Evolutionary conservation across 192 early-diverging fungal species (phyloP).

Genomic region (Coemansia sp.): DNA sequence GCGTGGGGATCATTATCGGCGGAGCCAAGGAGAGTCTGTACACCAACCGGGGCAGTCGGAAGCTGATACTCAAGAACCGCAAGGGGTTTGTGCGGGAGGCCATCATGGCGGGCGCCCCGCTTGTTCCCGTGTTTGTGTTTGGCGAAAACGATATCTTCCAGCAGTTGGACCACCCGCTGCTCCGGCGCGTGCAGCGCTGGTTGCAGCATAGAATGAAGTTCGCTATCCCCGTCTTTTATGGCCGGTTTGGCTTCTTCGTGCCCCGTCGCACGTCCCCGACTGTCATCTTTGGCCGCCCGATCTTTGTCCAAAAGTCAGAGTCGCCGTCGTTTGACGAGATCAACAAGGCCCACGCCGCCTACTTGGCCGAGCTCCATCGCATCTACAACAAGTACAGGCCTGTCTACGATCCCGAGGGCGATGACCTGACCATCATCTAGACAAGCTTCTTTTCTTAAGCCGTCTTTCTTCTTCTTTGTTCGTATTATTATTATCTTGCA

Average conservation of each 20-base stretch:
- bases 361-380: slow-evolving; percentile 31
- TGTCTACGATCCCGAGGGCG: slow-evolving; percentile 49
- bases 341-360: slow-evolving; percentile 34
- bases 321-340: slow-evolving; percentile 41
- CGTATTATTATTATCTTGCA: neutral
- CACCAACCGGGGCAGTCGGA: slow-evolving; percentile 65
- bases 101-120: slow-evolving; percentile 72
- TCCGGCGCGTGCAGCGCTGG: slow-evolving; percentile 67
- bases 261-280: slow-evolving; percentile 44
- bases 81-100: slow-evolving; percentile 94
- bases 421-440: slow-evolving; percentile 37
- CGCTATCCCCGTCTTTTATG: slow-evolving; percentile 80
- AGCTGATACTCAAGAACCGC: slow-evolving; percentile 74
- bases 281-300: slow-evolving; percentile 35
- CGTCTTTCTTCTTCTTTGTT: neutral
- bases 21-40: slow-evolving; percentile 85
- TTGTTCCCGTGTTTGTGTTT: slow-evolving; percentile 90
- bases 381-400: slow-evolving; percentile 46
- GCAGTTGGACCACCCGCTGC: slow-evolving; percentile 67
- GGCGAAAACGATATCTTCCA: slow-evolving; percentile 93
- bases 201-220: slow-evolving; percentile 73
- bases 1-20: slow-evolving; percentile 89
- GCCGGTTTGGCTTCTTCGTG: slow-evolving; percentile 60
- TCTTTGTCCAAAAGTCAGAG: slow-evolving; percentile 28
- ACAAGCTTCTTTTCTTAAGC: neutral